Percentiles rank a stretch among this genome's conserved stretches.
phyloP scores from a whole-genome alignment of 2,329 filamentous ascomycete genomes.

The Albophoma yamanashiensis region DNA sequence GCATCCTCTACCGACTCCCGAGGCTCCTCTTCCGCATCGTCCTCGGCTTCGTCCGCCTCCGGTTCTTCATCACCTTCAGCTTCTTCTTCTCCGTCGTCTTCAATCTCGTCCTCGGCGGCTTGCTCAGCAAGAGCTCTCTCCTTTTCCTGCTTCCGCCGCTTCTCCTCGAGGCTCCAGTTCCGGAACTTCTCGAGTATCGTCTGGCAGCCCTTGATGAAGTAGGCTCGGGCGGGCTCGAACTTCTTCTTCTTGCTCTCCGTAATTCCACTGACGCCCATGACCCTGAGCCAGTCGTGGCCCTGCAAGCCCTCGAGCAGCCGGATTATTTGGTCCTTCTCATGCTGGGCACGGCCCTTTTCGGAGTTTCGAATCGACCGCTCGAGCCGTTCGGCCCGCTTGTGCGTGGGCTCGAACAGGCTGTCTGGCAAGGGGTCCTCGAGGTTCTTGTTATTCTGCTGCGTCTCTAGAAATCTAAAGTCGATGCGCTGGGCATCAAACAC shows the following conservation, averaged over 20 bases:
- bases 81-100: conserved; percentile 18
- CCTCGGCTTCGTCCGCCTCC: conserved; percentile 23
- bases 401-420: conserved; percentile 39
- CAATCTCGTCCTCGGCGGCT: conserved; percentile 24
- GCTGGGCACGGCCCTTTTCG: conserved; percentile 53
- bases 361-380: conserved; percentile 54
- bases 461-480: conserved; percentile 42
- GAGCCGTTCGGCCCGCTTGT: conserved; percentile 47
- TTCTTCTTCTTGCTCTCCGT: conserved; percentile 79
- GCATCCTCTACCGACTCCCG: conserved; percentile 8
- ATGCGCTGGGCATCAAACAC: conserved; percentile 46
- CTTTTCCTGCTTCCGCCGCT: conserved; percentile 65
- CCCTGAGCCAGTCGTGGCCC: conserved; percentile 83
- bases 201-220: conserved; percentile 77
- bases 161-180: conserved; percentile 82
- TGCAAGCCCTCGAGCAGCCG: conserved; percentile 69
- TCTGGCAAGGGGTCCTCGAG: conserved; percentile 46
- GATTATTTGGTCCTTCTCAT: conserved; percentile 55
- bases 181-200: conserved; percentile 79
- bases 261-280: conserved; percentile 79
- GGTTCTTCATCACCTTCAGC: conserved; percentile 13
- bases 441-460: conserved; percentile 30
- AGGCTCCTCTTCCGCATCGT: conserved; percentile 25
- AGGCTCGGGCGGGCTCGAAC: conserved; percentile 74
- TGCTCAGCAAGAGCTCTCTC: conserved; percentile 40